Base-by-base conservation (phyloP, 2,329 filamentous ascomycete genomes). In the Xylariomycetidae sp. region DNA sequence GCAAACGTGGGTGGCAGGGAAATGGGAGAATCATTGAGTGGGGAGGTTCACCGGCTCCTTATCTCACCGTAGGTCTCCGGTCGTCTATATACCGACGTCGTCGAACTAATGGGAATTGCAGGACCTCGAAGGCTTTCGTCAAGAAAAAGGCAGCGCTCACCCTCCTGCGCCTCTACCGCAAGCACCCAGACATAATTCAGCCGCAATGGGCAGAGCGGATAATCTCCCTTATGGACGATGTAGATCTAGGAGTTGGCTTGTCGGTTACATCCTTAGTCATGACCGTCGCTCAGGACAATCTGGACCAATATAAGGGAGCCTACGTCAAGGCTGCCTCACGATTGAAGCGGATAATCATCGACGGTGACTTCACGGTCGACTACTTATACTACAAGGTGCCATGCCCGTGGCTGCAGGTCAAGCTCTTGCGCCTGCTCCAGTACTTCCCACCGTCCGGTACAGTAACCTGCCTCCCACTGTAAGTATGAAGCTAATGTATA, bases 341-440 rank as follows among this genome's bases (percentile, higher is more conserved):
- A 36, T 61, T 98, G 50, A 95, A 95, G 66, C 82, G 85, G 46
- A 85, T 96, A 46, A 72, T 95, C 12, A 80, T 96, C 17, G 90
- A 96, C 48, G 82, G 83, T 43, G 90, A 98, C 49, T 92, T 86
- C 52, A 77, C 86, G 1, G 75, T 79, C 35, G 92, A 96, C 57
- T 98, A 98, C 57, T 76, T 95, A 17, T 98, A 98, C 67, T 98
- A 98, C 70, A 95, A 95, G 54, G 92, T 98, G n/a, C 92, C 92
- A 1, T 98, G 92, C 56, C 92, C 92, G 3, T 98, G 92, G 92
- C 80, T 98, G 37, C 89, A 96, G 62, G 85, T 96, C 53, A 98
- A 98, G 65, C 72, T 98, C 13, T 64, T 98, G 46, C 79, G 89
- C 42, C 64, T 98, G 40, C 70, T 98, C 44, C 92, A 98, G 61